Evolutionary conservation across 2,329 filamentous ascomycete genomes (phyloP).

Genomic region (Venturia effusa): DNA sequence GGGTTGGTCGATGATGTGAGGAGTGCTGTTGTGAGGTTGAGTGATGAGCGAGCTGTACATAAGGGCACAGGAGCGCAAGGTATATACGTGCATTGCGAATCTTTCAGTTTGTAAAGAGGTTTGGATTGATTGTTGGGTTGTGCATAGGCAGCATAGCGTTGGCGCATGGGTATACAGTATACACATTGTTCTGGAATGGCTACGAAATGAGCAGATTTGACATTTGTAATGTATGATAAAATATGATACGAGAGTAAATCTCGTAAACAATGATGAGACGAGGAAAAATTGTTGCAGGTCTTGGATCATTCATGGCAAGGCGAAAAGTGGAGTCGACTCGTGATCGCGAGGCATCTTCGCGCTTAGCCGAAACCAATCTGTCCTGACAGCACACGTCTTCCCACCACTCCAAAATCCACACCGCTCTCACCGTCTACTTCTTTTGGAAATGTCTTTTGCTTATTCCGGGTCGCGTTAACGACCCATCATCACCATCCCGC

Average conservation of each 20-base stretch:
- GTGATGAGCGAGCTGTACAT: constrained; percentile 55
- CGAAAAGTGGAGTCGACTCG: background rate
- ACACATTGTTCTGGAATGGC: background rate
- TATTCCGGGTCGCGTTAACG: background rate
- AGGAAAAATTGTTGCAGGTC: no score
- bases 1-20: constrained; percentile 46
- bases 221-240: background rate
- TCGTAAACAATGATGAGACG: no score
- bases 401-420: background rate
- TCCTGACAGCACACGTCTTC: background rate
- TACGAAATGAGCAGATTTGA: background rate
- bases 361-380: background rate
- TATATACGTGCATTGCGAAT: constrained; percentile 49
- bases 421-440: background rate
- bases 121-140: background rate
- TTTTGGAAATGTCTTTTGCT: background rate
- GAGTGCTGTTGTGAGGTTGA: constrained; percentile 42
- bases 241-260: no score
- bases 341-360: background rate
- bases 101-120: constrained; percentile 29
- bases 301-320: background rate
- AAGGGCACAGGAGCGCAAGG: constrained; percentile 58
- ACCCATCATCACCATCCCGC: background rate
- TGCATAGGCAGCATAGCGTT: constrained; percentile 1
- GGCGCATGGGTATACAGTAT: background rate